Conservation (phyloP, 306 rosid genomes). For the Rosa persica region DNA sequence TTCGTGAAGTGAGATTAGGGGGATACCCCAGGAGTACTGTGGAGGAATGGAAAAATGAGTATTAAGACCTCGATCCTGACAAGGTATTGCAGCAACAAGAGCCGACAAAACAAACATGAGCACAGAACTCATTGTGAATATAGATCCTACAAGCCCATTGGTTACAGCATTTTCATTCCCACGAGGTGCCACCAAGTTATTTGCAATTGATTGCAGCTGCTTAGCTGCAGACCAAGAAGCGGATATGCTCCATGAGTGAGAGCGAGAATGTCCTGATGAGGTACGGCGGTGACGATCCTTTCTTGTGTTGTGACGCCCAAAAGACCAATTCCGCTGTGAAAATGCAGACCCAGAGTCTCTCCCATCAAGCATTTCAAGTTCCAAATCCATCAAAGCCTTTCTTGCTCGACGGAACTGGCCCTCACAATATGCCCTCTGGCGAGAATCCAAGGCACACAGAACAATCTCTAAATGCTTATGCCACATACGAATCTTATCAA, state of each 20-base stretch:
- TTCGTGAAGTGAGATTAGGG: constrained; percentile 54
- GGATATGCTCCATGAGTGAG: constrained; percentile 93
- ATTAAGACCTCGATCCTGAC: constrained; percentile 78
- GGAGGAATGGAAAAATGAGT: constrained; percentile 67
- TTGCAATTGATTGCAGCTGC: constrained; percentile 83
- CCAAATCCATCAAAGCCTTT: constrained; percentile 74
- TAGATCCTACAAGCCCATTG: constrained; percentile 58
- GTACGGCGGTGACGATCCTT: constrained; percentile 42
- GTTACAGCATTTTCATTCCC: constrained; percentile 63
- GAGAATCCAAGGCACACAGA: constrained; percentile 57
- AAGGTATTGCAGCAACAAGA: constrained; percentile 91
- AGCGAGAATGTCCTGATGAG: constrained; percentile 74
- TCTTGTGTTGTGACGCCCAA: constrained; percentile 63
- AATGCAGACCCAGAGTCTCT: constrained; percentile 58
- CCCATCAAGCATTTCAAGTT: constrained; percentile 71
- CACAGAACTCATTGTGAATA: constrained; percentile 72
- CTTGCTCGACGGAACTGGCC: constrained; percentile 81
- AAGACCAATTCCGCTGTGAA: constrained; percentile 71
- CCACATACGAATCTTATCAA: constrained; percentile 63
- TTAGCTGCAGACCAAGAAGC: constrained; percentile 90
- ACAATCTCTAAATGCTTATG: constrained; percentile 77
- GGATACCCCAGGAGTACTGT: constrained; percentile 67
- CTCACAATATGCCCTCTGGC: constrained; percentile 62
- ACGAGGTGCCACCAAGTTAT: constrained; percentile 69
- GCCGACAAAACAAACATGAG: constrained; percentile 71